phyloP scores from a whole-genome alignment of 2,329 filamentous ascomycete species.

The Whalleya microplaca region DNA sequence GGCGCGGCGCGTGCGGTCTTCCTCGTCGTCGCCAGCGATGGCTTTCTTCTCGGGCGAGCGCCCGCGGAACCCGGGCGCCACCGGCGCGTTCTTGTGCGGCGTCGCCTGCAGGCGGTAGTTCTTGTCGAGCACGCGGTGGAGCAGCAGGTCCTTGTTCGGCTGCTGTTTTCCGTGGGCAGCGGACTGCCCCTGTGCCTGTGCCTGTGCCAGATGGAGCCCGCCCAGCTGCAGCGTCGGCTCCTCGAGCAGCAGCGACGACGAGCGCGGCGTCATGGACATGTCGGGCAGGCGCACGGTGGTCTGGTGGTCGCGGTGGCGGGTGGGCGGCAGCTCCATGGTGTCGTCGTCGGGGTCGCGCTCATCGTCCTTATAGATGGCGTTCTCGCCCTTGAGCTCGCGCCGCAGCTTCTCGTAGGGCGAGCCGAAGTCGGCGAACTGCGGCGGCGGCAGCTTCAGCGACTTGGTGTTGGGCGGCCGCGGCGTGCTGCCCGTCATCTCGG shows the following conservation, averaged over 20 bases:
- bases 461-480: conserved; percentile 61
- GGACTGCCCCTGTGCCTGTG: conserved; percentile 16
- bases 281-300: conserved; percentile 51
- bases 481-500: conserved; percentile 68
- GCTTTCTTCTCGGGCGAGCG: conserved; percentile 35
- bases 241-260: conserved; percentile 58
- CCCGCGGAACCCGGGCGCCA: conserved; percentile 33
- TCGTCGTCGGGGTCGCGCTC: conserved; percentile 45
- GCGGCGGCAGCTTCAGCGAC: conserved; percentile 47
- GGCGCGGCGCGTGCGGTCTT: conserved; percentile 39
- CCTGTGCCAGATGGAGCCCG: conserved; percentile 23
- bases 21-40: conserved; percentile 26
- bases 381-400: conserved; percentile 62
- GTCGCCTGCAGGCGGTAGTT: conserved; percentile 94
- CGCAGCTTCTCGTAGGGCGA: conserved; percentile 79
- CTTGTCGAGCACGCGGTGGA: conserved; percentile 93
- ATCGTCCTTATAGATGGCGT: conserved; percentile 40
- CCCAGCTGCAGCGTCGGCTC: conserved; percentile 33
- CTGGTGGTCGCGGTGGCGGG: conserved; percentile 54
- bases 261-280: conserved; percentile 66
- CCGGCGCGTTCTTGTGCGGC: conserved; percentile 65
- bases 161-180: conserved; percentile 38
- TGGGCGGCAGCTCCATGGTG: conserved; percentile 50
- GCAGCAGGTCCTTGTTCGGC: conserved; percentile 68
- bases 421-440: conserved; percentile 64